Percentiles rank a stretch among this genome's conserved stretches.
phyloP scores from a whole-genome alignment of 805 yeast species.

The Candida sphagnicola region DNA sequence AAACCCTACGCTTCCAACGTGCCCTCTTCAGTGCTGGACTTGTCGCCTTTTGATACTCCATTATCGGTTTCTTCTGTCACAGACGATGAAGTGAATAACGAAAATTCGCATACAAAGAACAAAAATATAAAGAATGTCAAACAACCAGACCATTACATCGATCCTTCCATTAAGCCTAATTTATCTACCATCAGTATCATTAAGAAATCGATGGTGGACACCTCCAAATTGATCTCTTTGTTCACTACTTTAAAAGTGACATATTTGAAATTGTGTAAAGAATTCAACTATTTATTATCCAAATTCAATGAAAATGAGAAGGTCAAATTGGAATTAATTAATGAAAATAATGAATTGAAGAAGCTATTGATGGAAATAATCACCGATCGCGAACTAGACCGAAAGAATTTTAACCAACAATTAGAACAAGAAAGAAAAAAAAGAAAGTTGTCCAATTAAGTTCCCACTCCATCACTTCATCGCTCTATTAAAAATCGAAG shows the following conservation, averaged over 20 bases:
- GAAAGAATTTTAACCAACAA: conserved; percentile 3
- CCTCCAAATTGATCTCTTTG: conserved; percentile 23
- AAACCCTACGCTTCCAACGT: neutral
- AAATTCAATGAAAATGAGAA: conserved; percentile 35
- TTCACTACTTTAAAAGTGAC: conserved; percentile 32
- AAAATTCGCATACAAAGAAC: neutral
- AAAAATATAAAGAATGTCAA: neutral
- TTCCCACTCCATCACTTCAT: neutral
- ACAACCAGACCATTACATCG: neutral
- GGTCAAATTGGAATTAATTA: conserved; percentile 29
- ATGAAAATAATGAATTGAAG: conserved; percentile 32
- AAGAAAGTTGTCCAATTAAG: neutral
- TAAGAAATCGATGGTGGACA: conserved; percentile 21
- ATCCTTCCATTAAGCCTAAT: conserved; percentile 4
- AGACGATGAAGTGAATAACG: conserved; percentile 6
- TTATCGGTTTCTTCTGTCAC: conserved; percentile 7
- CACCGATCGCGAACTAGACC: conserved; percentile 16
- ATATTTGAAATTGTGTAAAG: conserved; percentile 35
- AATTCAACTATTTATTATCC: conserved; percentile 30
- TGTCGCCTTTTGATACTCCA: conserved; percentile 13
- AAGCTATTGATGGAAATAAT: conserved; percentile 25
- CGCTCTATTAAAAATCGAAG: too few species aligned
- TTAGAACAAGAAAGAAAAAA: conserved; percentile 2
- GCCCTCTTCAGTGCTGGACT: conserved; percentile 6
- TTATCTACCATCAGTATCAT: conserved; percentile 14